These are phyloP conservation scores for Paecilomyces niveus DNA, from an alignment of 2,329 filamentous ascomycete genomes.

Conservation along the genomic window DNA sequence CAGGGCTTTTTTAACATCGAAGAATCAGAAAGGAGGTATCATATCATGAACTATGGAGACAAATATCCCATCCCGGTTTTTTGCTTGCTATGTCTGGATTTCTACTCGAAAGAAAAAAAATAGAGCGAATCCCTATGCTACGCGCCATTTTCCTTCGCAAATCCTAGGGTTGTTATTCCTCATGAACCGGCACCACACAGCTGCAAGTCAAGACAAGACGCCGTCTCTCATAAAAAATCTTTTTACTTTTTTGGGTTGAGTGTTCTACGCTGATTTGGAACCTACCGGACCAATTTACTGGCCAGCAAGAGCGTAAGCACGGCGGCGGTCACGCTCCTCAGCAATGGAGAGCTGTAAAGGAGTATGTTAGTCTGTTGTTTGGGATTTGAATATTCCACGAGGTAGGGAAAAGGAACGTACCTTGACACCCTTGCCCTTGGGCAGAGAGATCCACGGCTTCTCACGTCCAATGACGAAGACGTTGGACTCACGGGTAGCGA, in stretches of 20 bases:
- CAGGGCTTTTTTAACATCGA: background rate
- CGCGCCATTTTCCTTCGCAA: constrained; percentile 10
- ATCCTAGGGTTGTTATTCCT: constrained; percentile 12
- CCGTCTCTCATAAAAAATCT: constrained; percentile 25
- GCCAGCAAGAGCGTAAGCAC: constrained; percentile 57
- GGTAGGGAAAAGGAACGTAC: constrained; percentile 27
- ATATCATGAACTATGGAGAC: background rate
- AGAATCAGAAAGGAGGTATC: background rate
- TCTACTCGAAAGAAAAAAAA: constrained; percentile 4
- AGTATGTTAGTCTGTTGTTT: background rate
- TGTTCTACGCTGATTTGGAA: constrained; percentile 9
- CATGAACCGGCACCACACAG: constrained; percentile 23
- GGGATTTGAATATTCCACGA: background rate
- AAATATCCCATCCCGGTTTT: background rate
- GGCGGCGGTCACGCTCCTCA: constrained; percentile 97
- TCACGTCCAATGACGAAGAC: constrained; percentile 98
- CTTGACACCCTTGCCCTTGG: constrained; percentile 99
- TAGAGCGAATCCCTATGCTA: background rate
- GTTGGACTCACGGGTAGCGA: constrained; percentile 98
- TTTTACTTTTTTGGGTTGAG: constrained; percentile 16
- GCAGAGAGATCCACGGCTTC: constrained; percentile 98
- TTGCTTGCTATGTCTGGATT: constrained; percentile 2
- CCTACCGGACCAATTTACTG: constrained; percentile 34
- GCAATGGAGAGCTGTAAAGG: constrained; percentile 73
- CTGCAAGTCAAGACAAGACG: constrained; percentile 32